phyloP scores from a whole-genome alignment of 108 stramenopile genomes.

The Fragilaria crotonensis region DNA sequence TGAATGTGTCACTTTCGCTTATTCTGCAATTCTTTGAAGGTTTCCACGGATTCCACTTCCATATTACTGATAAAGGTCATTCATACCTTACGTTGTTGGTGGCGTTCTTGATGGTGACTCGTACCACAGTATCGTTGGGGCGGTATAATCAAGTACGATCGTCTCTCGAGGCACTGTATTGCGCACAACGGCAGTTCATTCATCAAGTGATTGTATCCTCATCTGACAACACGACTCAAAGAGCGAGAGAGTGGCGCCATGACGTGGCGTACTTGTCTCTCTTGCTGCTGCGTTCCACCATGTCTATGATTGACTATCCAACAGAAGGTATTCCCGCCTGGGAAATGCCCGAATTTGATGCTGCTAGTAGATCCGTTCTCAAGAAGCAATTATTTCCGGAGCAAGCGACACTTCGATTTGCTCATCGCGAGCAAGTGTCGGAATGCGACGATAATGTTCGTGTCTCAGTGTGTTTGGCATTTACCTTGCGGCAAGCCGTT shows the following conservation, averaged over 20 bases:
- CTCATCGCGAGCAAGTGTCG: background rate
- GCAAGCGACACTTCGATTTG: background rate
- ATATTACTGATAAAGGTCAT: too few relatives aligned
- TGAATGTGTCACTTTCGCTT: too few relatives aligned
- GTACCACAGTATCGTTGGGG: too few relatives aligned
- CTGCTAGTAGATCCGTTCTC: background rate
- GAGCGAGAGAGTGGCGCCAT: slow-evolving; percentile 7
- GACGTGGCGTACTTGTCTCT: slow-evolving; percentile 7
- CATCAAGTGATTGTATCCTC: too few relatives aligned
- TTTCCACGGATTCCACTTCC: too few relatives aligned
- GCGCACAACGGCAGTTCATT: too few relatives aligned
- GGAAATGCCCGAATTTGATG: slow-evolving; percentile 29
- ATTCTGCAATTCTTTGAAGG: too few relatives aligned
- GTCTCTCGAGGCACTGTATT: too few relatives aligned
- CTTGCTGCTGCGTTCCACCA: slow-evolving; percentile 13
- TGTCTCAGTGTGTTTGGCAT: slow-evolving; percentile 4
- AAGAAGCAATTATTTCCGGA: background rate
- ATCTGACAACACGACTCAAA: too few relatives aligned
- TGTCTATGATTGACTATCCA: slow-evolving; percentile 27
- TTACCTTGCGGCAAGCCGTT: slow-evolving; percentile 4
- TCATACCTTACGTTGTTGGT: too few relatives aligned
- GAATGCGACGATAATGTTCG: slow-evolving; percentile 8
- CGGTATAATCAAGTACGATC: too few relatives aligned
- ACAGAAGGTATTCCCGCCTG: slow-evolving; percentile 12
- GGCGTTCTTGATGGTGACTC: too few relatives aligned